A percentile compares a stretch with the other conserved stretches of the same genome.
Evolutionary conservation across 176 grass and related monocot genomes (phyloP).

Genomic region (Puccinellia tenuiflora): DNA sequence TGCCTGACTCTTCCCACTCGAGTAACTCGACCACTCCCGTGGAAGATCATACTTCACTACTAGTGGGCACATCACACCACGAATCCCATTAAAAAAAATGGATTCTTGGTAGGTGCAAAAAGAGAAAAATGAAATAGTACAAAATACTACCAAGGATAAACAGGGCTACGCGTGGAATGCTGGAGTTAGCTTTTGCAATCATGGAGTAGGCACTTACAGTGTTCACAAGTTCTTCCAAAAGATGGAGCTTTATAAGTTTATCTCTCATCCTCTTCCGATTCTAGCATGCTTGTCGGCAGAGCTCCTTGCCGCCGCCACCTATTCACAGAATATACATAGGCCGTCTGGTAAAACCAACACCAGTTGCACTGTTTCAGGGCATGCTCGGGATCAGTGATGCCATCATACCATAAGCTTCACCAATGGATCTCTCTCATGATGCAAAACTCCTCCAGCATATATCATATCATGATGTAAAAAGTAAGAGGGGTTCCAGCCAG

Average conservation of each 20-base stretch:
- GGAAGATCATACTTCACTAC: background rate
- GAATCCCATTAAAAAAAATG: conserved; percentile 32
- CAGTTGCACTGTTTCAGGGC: conserved; percentile 27
- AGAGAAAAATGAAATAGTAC: background rate
- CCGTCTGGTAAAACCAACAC: conserved; percentile 14
- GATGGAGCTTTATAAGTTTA: conserved; percentile 29
- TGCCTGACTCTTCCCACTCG: conserved; percentile 5
- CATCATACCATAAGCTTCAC: conserved; percentile 35
- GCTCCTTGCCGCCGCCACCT: conserved; percentile 28
- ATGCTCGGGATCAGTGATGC: conserved; percentile 43
- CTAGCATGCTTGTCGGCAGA: conserved; percentile 53
- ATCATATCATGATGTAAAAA: conserved; percentile 37
- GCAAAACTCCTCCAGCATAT: conserved; percentile 33
- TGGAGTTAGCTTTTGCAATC: conserved; percentile 29
- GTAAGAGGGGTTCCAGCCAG: conserved; percentile 8
- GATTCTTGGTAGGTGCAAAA: conserved; percentile 32
- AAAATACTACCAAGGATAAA: background rate
- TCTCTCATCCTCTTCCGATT: conserved; percentile 24
- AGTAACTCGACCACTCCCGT: background rate
- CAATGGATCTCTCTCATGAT: conserved; percentile 36
- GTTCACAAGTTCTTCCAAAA: conserved; percentile 36
- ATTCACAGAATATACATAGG: conserved; percentile 21
- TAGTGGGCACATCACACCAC: conserved; percentile 28
- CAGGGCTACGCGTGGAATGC: background rate
- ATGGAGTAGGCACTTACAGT: conserved; percentile 44